Conservation (phyloP, 176 grass and related monocot genomes). For the Rhynchospora breviuscula region DNA sequence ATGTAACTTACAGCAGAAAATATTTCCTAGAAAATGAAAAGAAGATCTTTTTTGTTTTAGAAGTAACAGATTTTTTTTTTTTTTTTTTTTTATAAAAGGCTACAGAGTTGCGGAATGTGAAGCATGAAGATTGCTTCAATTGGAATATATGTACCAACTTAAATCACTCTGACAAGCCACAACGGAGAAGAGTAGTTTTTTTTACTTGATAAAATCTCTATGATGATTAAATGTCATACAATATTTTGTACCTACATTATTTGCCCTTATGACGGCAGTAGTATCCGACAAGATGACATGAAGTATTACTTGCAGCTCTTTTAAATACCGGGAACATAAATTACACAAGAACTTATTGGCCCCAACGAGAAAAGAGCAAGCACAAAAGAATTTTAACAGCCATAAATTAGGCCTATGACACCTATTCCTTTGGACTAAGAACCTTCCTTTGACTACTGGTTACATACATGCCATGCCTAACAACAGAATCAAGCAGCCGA, state of each 20-base stretch:
- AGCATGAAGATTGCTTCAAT: not conserved
- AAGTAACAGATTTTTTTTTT: not conserved
- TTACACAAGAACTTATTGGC: not conserved
- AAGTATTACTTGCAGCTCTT: not conserved
- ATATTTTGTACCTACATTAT: not conserved
- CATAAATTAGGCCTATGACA: not conserved
- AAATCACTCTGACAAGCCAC: no score
- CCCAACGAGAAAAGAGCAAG: conserved; percentile 3
- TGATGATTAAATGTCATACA: conserved; percentile 6
- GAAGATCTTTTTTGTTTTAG: not conserved
- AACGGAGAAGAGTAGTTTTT: not conserved
- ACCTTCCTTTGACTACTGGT: not conserved
- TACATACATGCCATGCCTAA: conserved; percentile 10
- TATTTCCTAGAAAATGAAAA: not conserved
- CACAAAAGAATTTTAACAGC: not conserved
- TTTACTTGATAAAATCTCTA: conserved; percentile 8
- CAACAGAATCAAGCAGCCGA: not conserved
- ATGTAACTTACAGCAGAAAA: not conserved
- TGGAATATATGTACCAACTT: not conserved
- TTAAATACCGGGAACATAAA: not conserved
- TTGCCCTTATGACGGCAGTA: not conserved
- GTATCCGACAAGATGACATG: not conserved
- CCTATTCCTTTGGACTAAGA: not conserved
- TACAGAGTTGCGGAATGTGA: not conserved
- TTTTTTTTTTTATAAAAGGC: no score